These are phyloP conservation scores for Blumeria hordei DNA, from an alignment of 2,329 filamentous ascomycete genomes.

Conservation along the genomic window DNA sequence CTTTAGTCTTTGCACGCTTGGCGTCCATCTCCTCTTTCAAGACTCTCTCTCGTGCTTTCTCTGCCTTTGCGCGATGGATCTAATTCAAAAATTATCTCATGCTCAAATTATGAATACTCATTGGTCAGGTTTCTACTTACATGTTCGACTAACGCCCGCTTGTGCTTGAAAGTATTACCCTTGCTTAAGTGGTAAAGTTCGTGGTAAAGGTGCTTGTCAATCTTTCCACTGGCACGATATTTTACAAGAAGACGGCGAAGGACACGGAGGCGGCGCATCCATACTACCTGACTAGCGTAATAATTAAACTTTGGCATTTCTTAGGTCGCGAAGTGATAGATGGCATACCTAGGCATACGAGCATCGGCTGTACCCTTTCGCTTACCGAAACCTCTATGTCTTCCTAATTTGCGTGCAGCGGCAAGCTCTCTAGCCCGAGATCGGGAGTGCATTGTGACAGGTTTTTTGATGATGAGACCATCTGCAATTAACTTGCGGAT, in stretches of 20 bases:
- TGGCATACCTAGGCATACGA: constrained; percentile 85
- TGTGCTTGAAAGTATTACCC: constrained; percentile 99
- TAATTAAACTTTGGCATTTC: neutral
- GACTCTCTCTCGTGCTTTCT: constrained; percentile 86
- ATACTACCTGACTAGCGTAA: constrained; percentile 58
- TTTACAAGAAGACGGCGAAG: constrained; percentile 97
- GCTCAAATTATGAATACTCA: neutral
- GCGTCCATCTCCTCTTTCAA: constrained; percentile 99
- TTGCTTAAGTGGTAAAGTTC: constrained; percentile 99
- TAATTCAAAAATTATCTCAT: constrained; percentile 18
- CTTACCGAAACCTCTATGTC: constrained; percentile 99
- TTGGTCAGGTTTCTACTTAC: constrained; percentile 35
- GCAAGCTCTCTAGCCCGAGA: constrained; percentile 87
- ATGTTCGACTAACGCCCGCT: constrained; percentile 98
- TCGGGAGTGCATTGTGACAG: constrained; percentile 98
- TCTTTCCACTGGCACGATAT: constrained; percentile 99
- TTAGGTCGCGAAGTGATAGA: neutral
- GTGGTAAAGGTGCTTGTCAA: constrained; percentile 99
- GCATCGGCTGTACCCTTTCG: constrained; percentile 99
- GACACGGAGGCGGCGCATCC: constrained; percentile 99
- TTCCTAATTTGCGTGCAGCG: constrained; percentile 78
- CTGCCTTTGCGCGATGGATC: constrained; percentile 99
- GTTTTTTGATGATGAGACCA: constrained; percentile 99
- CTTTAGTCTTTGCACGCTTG: constrained; percentile 99
- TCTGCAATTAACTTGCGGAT: constrained; percentile 98